Conservation (phyloP, 1,139 yeast species). For the Hyphopichia burtonii region DNA sequence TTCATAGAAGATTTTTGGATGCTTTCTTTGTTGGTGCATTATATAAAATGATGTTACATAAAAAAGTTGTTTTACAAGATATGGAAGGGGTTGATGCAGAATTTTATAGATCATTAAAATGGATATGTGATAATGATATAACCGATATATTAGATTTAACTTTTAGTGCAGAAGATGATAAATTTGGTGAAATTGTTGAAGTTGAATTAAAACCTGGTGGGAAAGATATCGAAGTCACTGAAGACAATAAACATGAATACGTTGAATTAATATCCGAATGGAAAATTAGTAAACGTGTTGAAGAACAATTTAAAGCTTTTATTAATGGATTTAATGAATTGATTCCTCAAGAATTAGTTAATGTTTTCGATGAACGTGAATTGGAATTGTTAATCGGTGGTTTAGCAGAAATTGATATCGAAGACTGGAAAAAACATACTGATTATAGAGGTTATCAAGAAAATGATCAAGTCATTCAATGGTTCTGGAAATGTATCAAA, state of each 20-base stretch:
- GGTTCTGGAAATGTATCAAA: conserved; percentile 96
- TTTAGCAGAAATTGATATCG: conserved; percentile 94
- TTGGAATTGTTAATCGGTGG: conserved; percentile 96
- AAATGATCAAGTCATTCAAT: conserved; percentile 91
- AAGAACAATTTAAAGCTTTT: conserved; percentile 93
- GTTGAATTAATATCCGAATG: conserved; percentile 95
- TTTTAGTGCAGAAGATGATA: conserved; percentile 92
- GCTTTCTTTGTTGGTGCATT: conserved; percentile 98
- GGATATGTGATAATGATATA: conserved; percentile 95
- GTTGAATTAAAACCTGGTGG: conserved; percentile 92
- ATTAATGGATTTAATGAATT: conserved; percentile 96
- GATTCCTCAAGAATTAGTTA: conserved; percentile 93
- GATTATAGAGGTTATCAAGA: conserved; percentile 98
- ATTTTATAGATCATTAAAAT: conserved; percentile 87
- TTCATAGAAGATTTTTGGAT: conserved; percentile 96
- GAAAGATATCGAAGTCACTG: conserved; percentile 82
- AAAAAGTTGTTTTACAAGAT: conserved; percentile 92
- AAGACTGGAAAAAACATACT: conserved; percentile 98
- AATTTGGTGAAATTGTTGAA: conserved; percentile 90
- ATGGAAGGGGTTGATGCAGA: conserved; percentile 99
- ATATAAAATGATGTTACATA: conserved; percentile 95
- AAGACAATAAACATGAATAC: conserved; percentile 92
- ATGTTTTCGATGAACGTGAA: conserved; percentile 97
- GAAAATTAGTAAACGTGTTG: conserved; percentile 91
- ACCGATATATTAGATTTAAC: conserved; percentile 80